A percentile compares a stretch with the other conserved stretches of the same genome.
Evolutionary conservation across 805 yeast genomes (phyloP).

Genomic region (Schwanniomyces occidentalis): DNA sequence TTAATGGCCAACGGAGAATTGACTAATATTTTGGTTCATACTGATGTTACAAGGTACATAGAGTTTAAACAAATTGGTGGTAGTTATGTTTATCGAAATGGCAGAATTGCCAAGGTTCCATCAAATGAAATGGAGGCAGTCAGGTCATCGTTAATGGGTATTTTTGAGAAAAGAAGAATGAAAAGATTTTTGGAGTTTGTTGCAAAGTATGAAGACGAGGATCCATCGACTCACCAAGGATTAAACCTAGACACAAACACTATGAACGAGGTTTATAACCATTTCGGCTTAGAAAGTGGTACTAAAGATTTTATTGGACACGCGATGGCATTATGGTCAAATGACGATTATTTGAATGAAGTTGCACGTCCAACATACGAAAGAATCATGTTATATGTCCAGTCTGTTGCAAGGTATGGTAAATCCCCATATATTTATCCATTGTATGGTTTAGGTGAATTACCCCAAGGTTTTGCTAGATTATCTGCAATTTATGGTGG

Average conservation of each 20-base stretch:
- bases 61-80: constrained; percentile 98
- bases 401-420: constrained; percentile 92
- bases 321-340: constrained; percentile 96
- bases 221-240: constrained; percentile 78
- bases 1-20: constrained; percentile 97
- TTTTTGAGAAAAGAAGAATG: constrained; percentile 95
- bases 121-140: constrained; percentile 89
- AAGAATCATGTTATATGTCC: constrained; percentile 79
- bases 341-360: constrained; percentile 82
- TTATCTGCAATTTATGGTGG: constrained; percentile 97
- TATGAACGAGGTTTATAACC: constrained; percentile 86
- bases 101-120: constrained; percentile 93
- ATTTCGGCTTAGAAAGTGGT: constrained; percentile 88
- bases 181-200: constrained; percentile 88
- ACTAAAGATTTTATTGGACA: constrained; percentile 97
- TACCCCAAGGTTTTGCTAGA: constrained; percentile 99
- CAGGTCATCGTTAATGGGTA: constrained; percentile 88
- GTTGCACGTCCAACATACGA: constrained; percentile 93
- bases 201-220: constrained; percentile 77
- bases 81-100: constrained; percentile 86
- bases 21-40: constrained; percentile 91
- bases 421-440: constrained; percentile 97
- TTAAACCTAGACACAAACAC: constrained; percentile 82
- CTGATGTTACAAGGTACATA: constrained; percentile 92
- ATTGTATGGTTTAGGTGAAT: constrained; percentile 92